phyloP scores from a whole-genome alignment of 2,329 filamentous ascomycete genomes.

The Emericellopsis cladophorae region DNA sequence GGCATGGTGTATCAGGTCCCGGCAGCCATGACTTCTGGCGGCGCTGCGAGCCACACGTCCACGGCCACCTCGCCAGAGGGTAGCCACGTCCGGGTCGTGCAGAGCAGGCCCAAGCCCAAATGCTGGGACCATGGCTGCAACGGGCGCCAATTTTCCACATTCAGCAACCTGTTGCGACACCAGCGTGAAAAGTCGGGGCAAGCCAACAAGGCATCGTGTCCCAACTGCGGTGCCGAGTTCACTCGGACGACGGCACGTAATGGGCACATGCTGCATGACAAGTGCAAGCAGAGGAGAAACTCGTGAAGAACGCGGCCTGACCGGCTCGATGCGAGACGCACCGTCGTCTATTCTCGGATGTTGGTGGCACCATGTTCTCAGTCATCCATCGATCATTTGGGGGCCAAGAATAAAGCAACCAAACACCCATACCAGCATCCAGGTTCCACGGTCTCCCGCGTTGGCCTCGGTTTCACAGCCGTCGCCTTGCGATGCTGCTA shows the following conservation, averaged over 20 bases:
- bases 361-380: background rate
- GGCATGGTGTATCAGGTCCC: constrained; percentile 30
- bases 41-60: constrained; percentile 6
- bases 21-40: constrained; percentile 21
- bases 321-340: background rate
- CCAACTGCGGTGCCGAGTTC: constrained; percentile 86
- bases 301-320: background rate
- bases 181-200: constrained; percentile 91
- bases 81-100: constrained; percentile 53
- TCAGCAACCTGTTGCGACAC: constrained; percentile 86
- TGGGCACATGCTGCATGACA: constrained; percentile 74
- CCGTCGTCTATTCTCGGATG: background rate
- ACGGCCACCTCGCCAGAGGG: constrained; percentile 10
- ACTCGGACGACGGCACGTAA: constrained; percentile 81
- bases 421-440: too few relatives aligned
- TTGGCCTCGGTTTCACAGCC: too few relatives aligned
- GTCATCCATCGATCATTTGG: background rate
- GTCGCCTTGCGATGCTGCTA: too few relatives aligned
- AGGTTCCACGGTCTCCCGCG: too few relatives aligned
- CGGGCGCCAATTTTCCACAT: constrained; percentile 88
- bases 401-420: too few relatives aligned
- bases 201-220: constrained; percentile 77
- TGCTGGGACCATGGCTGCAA: constrained; percentile 98
- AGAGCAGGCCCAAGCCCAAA: constrained; percentile 78
- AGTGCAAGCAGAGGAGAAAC: constrained; percentile 58